Conservation (phyloP, 495 filamentous ascomycete genomes). For the Aspergillus steynii region DNA sequence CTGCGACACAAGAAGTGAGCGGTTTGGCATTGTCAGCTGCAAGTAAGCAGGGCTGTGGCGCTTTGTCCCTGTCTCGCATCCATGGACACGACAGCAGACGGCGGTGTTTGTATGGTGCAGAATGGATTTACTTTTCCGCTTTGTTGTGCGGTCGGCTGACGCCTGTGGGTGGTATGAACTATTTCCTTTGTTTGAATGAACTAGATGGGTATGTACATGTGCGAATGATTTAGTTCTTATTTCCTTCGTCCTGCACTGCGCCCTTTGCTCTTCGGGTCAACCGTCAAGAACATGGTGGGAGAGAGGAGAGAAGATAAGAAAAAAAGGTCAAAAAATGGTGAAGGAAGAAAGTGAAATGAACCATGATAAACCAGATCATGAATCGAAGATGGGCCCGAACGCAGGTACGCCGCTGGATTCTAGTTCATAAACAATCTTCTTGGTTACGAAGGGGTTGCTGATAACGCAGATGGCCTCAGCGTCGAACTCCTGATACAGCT, state of each 20-base stretch:
- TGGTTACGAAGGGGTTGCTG: slow-evolving; percentile 70
- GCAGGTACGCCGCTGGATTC: slow-evolving; percentile 68
- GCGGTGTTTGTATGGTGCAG: neutral
- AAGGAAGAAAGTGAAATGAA: neutral
- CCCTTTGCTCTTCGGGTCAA: neutral
- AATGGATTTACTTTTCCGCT: neutral
- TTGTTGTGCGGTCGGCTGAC: neutral
- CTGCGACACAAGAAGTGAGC: too few species aligned
- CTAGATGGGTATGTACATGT: neutral
- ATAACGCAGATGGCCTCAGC: slow-evolving; percentile 79
- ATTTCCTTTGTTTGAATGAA: neutral
- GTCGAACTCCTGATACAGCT: slow-evolving; percentile 53
- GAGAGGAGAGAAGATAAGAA: slow-evolving; percentile 2
- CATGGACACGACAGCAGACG: neutral
- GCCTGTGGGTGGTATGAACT: neutral
- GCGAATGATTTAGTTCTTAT: neutral
- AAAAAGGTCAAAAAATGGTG: neutral
- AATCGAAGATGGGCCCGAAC: slow-evolving; percentile 82
- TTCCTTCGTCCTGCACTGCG: neutral
- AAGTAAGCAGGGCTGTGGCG: neutral
- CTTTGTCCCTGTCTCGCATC: neutral
- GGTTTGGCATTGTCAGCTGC: neutral
- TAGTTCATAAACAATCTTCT: slow-evolving; percentile 71
- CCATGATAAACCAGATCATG: slow-evolving; percentile 39
- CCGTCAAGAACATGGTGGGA: neutral